Conservation (phyloP, 2,329 filamentous ascomycete species). For the Paracoccidioides brasiliensis region DNA sequence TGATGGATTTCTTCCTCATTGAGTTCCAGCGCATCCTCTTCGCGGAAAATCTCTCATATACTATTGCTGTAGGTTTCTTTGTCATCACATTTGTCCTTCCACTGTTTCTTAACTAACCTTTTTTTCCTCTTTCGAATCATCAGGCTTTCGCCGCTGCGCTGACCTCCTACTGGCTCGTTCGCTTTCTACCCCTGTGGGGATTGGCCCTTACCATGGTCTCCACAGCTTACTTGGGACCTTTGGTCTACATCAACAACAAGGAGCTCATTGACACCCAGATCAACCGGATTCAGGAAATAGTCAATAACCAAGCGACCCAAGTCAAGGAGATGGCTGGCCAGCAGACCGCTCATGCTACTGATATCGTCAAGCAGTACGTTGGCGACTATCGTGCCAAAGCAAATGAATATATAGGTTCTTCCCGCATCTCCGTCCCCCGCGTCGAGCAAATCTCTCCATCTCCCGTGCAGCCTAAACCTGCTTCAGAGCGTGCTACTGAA, state of each 20-base stretch:
- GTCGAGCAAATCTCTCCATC: background rate
- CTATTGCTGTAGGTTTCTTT: conserved; percentile 40
- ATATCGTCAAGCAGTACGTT: conserved; percentile 45
- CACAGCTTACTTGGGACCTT: conserved; percentile 45
- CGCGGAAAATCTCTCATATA: conserved; percentile 51
- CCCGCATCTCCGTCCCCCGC: conserved; percentile 7
- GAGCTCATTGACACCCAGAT: conserved; percentile 51
- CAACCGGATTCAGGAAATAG: conserved; percentile 39
- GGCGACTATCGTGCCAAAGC: conserved; percentile 49
- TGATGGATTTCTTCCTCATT: conserved; percentile 56
- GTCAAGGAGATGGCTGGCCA: conserved; percentile 47
- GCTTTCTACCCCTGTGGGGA: conserved; percentile 53
- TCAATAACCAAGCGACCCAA: conserved; percentile 46
- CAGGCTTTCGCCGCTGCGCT: conserved; percentile 48
- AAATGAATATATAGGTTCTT: conserved; percentile 39
- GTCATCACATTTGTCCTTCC: background rate
- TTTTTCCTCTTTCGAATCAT: background rate
- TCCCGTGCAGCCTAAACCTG: conserved; percentile 15
- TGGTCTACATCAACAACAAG: conserved; percentile 53
- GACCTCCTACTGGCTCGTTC: conserved; percentile 51
- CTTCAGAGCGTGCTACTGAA: conserved; percentile 18
- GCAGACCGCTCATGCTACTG: conserved; percentile 45
- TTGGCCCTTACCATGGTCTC: conserved; percentile 44
- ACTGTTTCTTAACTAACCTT: background rate
- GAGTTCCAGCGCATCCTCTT: conserved; percentile 55